Conservation (phyloP, 768 basidiomycete species). For the Trametes meyenii region DNA sequence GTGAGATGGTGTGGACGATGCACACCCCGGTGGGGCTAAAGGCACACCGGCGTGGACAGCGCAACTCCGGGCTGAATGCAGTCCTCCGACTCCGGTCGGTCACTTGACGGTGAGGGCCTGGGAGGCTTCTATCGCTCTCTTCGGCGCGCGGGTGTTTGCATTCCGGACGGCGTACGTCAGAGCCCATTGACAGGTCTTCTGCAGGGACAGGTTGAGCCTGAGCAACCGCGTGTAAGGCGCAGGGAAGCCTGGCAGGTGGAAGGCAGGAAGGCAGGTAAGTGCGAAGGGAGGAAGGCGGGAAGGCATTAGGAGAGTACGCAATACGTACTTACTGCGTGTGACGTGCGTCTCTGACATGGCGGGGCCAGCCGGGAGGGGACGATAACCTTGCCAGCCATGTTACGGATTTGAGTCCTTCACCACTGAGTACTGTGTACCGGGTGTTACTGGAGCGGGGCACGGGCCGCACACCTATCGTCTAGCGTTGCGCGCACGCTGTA, state of each 20-base stretch:
- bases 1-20: not conserved
- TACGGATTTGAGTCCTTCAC: no score
- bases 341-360: no score
- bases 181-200: not conserved
- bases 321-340: no score
- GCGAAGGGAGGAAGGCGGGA: not conserved
- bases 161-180: not conserved
- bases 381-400: not conserved
- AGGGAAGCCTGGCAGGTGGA: not conserved
- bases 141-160: not conserved
- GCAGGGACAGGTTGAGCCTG: not conserved
- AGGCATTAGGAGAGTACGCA: not conserved
- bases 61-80: not conserved
- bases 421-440: no score
- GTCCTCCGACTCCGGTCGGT: not conserved
- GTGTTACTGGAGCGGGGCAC: no score
- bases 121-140: conserved; percentile 1
- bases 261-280: not conserved
- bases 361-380: not conserved
- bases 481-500: no score
- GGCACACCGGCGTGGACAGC: not conserved
- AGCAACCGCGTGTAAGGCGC: not conserved
- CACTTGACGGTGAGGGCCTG: not conserved
- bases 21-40: not conserved
- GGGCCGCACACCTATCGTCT: no score